phyloP scores from a whole-genome alignment of 1,284 basidiomycete species.

The Phenoliferia sp. region DNA sequence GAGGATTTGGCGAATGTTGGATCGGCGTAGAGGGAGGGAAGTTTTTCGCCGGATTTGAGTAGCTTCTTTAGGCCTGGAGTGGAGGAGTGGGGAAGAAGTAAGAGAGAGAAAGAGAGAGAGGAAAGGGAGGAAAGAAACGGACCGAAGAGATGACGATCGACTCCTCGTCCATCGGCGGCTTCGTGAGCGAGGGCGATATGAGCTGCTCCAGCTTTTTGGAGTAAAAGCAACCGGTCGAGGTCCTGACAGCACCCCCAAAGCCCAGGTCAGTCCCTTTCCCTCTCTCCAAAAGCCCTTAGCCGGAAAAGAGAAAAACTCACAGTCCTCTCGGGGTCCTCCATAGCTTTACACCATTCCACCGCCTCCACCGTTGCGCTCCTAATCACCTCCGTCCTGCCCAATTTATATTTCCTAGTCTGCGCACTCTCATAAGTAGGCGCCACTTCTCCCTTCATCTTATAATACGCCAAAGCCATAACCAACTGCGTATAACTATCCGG shows the following conservation, averaged over 20 bases:
- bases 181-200: constrained; percentile 84
- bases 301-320: constrained; percentile 44
- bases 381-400: constrained; percentile 92
- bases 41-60: constrained; percentile 65
- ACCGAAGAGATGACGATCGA: constrained; percentile 90
- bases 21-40: constrained; percentile 61
- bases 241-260: constrained; percentile 47
- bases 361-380: constrained; percentile 76
- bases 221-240: constrained; percentile 59
- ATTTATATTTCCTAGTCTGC: constrained; percentile 89
- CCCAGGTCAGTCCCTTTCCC: background rate
- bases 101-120: background rate
- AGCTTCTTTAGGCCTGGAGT: constrained; percentile 68
- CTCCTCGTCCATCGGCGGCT: constrained; percentile 90
- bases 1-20: constrained; percentile 62
- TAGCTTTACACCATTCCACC: constrained; percentile 79
- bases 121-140: constrained; percentile 10
- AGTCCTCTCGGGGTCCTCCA: constrained; percentile 59
- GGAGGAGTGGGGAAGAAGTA: background rate
- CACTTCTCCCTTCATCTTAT: constrained; percentile 73
- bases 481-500: constrained; percentile 95
- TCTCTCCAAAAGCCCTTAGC: background rate
- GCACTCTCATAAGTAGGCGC: constrained; percentile 85
- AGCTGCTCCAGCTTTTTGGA: constrained; percentile 70
- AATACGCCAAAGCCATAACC: constrained; percentile 91